Conservation (phyloP, 805 yeast species). For the Teunomyces panamensis region DNA sequence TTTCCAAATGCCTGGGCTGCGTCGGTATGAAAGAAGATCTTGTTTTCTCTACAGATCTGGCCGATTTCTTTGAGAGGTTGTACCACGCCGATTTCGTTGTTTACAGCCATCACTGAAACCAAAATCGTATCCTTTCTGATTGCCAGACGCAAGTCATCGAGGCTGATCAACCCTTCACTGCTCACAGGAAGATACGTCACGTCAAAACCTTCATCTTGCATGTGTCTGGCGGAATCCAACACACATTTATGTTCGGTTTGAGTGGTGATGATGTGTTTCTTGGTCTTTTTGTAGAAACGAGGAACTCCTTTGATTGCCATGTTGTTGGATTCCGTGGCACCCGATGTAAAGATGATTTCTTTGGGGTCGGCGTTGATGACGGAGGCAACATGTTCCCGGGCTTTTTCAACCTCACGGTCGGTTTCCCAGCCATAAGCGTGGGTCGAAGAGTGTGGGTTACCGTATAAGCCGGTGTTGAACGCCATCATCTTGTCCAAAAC, state of each 20-base stretch:
- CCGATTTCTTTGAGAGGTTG: constrained; percentile 97
- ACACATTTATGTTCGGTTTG: constrained; percentile 99
- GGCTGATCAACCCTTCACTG: constrained; percentile 71
- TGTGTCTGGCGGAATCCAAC: constrained; percentile 89
- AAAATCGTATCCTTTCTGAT: constrained; percentile 88
- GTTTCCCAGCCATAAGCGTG: constrained; percentile 99
- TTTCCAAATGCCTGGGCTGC: constrained; percentile 98
- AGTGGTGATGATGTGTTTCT: constrained; percentile 90
- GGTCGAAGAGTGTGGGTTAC: constrained; percentile 96
- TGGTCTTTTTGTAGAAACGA: constrained; percentile 83
- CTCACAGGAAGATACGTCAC: constrained; percentile 89
- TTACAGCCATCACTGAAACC: constrained; percentile 95
- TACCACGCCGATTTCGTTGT: constrained; percentile 96
- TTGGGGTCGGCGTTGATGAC: constrained; percentile 92
- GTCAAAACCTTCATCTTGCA: constrained; percentile 96
- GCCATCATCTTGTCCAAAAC: constrained; percentile 85
- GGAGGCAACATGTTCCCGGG: constrained; percentile 78
- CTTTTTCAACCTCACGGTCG: constrained; percentile 83
- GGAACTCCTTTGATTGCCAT: constrained; percentile 96
- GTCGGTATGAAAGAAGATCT: constrained; percentile 95
- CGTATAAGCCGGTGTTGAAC: constrained; percentile 88
- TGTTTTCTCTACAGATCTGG: constrained; percentile 73
- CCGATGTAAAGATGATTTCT: constrained; percentile 94
- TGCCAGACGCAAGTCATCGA: constrained; percentile 75
- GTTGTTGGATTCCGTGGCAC: constrained; percentile 97